Conservation (phyloP, 805 yeast genomes). For the Spathaspora sp. region DNA sequence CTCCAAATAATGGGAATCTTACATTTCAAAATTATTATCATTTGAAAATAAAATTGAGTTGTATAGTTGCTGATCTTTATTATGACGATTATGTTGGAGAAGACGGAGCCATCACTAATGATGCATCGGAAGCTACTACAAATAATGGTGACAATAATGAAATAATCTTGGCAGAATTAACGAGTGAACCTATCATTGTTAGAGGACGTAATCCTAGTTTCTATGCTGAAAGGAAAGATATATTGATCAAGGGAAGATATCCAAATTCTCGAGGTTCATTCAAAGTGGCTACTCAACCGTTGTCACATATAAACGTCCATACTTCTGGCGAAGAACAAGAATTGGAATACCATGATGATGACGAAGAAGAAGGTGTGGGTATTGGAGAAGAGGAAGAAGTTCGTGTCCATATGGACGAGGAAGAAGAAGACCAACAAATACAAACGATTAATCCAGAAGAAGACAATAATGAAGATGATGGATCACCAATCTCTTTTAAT, state of each 20-base stretch:
- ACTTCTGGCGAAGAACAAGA: slow-evolving; percentile 2
- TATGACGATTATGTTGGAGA: slow-evolving; percentile 33
- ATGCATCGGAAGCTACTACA: slow-evolving; percentile 1
- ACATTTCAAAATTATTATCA: slow-evolving; percentile 45
- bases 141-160: slow-evolving; percentile 23
- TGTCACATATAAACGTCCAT: not conserved
- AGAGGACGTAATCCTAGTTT: slow-evolving; percentile 63
- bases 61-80: slow-evolving; percentile 35
- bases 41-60: slow-evolving; percentile 29
- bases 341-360: slow-evolving; percentile 5
- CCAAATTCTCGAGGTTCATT: slow-evolving; percentile 16
- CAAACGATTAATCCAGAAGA: not conserved
- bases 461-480: slow-evolving; percentile 10
- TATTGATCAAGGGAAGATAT: slow-evolving; percentile 32
- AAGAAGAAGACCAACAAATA: slow-evolving; percentile 3
- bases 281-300: slow-evolving; percentile 7
- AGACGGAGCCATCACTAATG: slow-evolving; percentile 6
- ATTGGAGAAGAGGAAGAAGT: slow-evolving; percentile 4
- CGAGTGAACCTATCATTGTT: slow-evolving; percentile 48
- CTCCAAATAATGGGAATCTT: slow-evolving; percentile 49
- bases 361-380: slow-evolving; percentile 4
- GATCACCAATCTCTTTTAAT: slow-evolving; percentile 7
- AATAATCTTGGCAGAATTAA: slow-evolving; percentile 24
- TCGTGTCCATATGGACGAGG: not conserved
- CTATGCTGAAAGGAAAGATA: slow-evolving; percentile 50